Conservation (phyloP, 148 eudicot genomes). For the Nepenthes gracilis region DNA sequence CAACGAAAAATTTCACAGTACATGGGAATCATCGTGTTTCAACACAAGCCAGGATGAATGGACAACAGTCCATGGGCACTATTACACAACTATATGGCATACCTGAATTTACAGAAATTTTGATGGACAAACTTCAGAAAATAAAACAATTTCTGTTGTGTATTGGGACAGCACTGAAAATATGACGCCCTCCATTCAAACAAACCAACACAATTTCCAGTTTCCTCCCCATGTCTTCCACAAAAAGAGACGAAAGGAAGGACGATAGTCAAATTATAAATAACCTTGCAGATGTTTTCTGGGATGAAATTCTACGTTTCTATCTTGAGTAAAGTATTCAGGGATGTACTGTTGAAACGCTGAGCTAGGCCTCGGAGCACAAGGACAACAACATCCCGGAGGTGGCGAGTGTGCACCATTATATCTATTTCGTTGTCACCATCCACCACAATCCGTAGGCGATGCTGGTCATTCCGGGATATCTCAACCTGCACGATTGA, state of each 20-base stretch:
- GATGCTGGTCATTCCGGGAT: conserved; percentile 86
- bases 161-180: background rate
- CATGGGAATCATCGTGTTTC: too few species aligned
- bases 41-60: too few species aligned
- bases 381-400: conserved; percentile 82
- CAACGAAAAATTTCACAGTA: too few species aligned
- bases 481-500: conserved; percentile 61
- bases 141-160: too few species aligned
- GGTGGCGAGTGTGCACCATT: conserved; percentile 92
- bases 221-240: background rate
- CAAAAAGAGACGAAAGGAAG: background rate
- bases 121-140: too few species aligned
- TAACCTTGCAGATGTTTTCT: background rate
- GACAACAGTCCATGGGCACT: too few species aligned
- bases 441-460: conserved; percentile 76
- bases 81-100: too few species aligned
- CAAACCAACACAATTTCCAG: background rate
- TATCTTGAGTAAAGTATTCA: conserved; percentile 76
- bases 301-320: conserved; percentile 16
- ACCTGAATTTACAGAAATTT: too few species aligned
- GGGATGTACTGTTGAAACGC: conserved; percentile 86
- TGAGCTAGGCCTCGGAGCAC: conserved; percentile 90
- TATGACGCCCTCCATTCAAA: background rate
- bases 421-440: conserved; percentile 71
- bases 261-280: background rate